A percentile compares a stretch with the other conserved stretches of the same genome.
Evolutionary conservation across 1,284 basidiomycete genomes (phyloP).

Genomic region (Leccinum pachyderme): DNA sequence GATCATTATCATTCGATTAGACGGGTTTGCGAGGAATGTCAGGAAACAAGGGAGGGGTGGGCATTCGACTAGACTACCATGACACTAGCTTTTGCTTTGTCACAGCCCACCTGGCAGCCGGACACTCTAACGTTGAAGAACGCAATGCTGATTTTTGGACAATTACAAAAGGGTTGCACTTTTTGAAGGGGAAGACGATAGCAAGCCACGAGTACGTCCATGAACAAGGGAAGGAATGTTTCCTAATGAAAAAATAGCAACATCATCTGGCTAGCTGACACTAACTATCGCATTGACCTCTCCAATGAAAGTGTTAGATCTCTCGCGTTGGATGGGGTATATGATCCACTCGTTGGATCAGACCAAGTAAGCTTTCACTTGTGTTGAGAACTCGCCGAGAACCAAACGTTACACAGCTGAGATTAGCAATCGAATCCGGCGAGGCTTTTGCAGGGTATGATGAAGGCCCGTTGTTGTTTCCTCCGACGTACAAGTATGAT

Average conservation of each 20-base stretch:
- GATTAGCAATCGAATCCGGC: conserved; percentile 65
- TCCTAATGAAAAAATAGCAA: conserved; percentile 49
- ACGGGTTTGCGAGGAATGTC: conserved; percentile 96
- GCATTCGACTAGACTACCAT: conserved; percentile 86
- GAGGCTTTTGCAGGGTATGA: conserved; percentile 81
- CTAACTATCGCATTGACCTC: conserved; percentile 92
- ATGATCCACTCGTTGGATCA: conserved; percentile 71
- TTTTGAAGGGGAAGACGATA: conserved; percentile 87
- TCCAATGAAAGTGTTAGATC: conserved; percentile 78
- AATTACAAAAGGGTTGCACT: conserved; percentile 80
- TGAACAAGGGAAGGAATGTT: not conserved
- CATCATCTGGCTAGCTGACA: conserved; percentile 92
- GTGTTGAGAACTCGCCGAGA: not conserved
- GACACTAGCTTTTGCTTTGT: conserved; percentile 95
- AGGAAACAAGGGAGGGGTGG: conserved; percentile 96
- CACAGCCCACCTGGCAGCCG: conserved; percentile 94
- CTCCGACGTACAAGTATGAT: conserved; percentile 89
- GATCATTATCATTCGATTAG: conserved; percentile 39
- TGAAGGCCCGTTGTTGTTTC: conserved; percentile 87
- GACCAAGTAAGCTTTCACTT: conserved; percentile 67
- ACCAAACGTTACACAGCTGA: conserved; percentile 47
- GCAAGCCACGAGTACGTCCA: conserved; percentile 80
- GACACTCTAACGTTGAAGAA: conserved; percentile 86
- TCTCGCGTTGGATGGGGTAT: conserved; percentile 61
- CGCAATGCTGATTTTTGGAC: conserved; percentile 92